phyloP scores from a whole-genome alignment of 495 filamentous ascomycete species.

The Lichenothelia convexa region DNA sequence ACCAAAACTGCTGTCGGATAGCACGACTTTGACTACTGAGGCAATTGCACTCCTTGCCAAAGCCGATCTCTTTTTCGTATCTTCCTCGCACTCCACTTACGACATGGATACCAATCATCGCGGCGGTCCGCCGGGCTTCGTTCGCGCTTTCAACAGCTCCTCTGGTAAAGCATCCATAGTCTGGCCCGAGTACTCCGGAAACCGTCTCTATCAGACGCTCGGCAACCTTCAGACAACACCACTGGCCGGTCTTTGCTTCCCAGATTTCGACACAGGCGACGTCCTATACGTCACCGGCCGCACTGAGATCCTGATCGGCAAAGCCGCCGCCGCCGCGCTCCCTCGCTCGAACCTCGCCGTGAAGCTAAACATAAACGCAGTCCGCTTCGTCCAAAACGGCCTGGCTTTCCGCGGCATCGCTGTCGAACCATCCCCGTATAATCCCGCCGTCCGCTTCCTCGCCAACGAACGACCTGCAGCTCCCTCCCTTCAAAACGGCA shows the following conservation, averaged over 20 bases:
- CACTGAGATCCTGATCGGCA: conserved; percentile 43
- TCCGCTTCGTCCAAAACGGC: conserved; percentile 40
- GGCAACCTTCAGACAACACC: conserved; percentile 55
- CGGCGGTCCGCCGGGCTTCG: conserved; percentile 56
- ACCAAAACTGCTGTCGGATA: conserved; percentile 33
- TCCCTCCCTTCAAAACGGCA: conserved; percentile 7
- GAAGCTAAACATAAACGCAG: conserved; percentile 39
- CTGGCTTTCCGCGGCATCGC: conserved; percentile 45
- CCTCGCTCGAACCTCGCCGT: conserved; percentile 55
- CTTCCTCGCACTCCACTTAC: conserved; percentile 35
- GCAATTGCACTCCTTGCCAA: conserved; percentile 41
- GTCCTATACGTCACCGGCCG: conserved; percentile 52
- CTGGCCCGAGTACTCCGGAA: conserved; percentile 69
- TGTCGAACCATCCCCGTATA: conserved; percentile 51
- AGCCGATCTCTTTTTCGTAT: conserved; percentile 63
- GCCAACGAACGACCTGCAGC: conserved; percentile 26
- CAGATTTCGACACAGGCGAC: conserved; percentile 51
- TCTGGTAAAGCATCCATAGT: conserved; percentile 32
- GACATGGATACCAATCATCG: conserved; percentile 80
- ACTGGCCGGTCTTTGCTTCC: conserved; percentile 43
- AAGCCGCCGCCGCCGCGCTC: conserved; percentile 37
- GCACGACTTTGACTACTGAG: conserved; percentile 21
- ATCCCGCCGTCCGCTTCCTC: conserved; percentile 40
- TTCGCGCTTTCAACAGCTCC: conserved; percentile 41
- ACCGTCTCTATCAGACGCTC: conserved; percentile 63